phyloP scores from a whole-genome alignment of 2,329 filamentous ascomycete genomes.

The Diplodia mutila region DNA sequence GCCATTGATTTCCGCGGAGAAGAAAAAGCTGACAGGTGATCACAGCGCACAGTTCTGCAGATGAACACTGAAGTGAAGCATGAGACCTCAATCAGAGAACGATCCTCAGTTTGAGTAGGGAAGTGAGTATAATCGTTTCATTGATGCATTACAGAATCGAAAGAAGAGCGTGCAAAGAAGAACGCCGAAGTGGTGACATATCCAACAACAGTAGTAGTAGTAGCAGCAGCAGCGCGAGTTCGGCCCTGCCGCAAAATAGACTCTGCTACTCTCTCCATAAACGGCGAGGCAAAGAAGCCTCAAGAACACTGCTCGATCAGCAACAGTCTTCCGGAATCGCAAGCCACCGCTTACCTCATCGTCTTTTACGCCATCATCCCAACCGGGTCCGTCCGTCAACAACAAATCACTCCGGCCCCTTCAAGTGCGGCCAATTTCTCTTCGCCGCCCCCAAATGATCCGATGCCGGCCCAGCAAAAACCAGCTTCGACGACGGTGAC shows the following conservation, averaged over 20 bases:
- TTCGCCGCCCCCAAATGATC: neutral
- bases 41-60: neutral
- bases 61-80: neutral
- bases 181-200: neutral
- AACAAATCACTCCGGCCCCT: neutral
- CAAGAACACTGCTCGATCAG: too few species aligned
- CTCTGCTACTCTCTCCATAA: too few species aligned
- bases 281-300: too few species aligned
- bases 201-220: neutral
- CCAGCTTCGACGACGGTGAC: neutral
- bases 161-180: neutral
- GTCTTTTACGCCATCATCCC: too few species aligned
- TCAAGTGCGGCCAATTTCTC: constrained; percentile 3
- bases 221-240: too few species aligned
- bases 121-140: neutral
- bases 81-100: neutral
- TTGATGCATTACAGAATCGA: neutral
- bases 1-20: too few species aligned
- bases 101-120: neutral
- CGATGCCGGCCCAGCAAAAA: neutral
- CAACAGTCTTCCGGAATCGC: too few species aligned
- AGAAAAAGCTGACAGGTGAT: neutral
- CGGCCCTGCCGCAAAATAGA: too few species aligned
- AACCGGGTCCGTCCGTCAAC: too few species aligned
- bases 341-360: too few species aligned